Evolutionary conservation across 2,329 filamentous ascomycete species (phyloP).

Genomic region (Catunica adiposa): DNA sequence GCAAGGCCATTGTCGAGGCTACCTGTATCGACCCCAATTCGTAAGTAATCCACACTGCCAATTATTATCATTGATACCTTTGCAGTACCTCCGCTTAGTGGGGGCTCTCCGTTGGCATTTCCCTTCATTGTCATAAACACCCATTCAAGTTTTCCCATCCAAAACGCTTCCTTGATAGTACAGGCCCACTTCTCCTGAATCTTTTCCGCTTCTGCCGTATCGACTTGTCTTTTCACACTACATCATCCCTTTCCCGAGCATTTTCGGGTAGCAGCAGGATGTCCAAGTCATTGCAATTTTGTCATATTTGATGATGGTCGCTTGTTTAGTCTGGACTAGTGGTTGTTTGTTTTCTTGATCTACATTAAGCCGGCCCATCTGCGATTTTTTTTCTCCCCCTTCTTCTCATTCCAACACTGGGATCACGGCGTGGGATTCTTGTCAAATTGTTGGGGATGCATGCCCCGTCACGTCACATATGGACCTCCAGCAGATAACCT

Average conservation of each 20-base stretch:
- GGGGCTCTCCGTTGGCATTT: background rate
- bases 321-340: background rate
- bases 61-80: background rate
- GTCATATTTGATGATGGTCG: background rate
- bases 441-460: background rate
- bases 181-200: background rate
- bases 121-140: background rate
- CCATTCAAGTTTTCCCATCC: background rate
- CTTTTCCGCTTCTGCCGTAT: background rate
- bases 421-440: background rate
- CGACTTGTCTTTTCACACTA: background rate
- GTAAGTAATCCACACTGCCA: conserved; percentile 20
- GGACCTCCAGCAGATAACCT: background rate
- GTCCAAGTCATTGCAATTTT: background rate
- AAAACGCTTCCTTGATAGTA: background rate
- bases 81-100: background rate
- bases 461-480: background rate
- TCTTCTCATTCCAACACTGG: too few species aligned
- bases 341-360: background rate
- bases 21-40: conserved; percentile 26
- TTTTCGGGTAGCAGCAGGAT: background rate
- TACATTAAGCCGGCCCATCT: background rate
- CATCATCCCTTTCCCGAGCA: background rate
- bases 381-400: background rate
- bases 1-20: conserved; percentile 25